phyloP scores from a whole-genome alignment of 192 early-diverging fungal species.

The Lobosporangium transversale region DNA sequence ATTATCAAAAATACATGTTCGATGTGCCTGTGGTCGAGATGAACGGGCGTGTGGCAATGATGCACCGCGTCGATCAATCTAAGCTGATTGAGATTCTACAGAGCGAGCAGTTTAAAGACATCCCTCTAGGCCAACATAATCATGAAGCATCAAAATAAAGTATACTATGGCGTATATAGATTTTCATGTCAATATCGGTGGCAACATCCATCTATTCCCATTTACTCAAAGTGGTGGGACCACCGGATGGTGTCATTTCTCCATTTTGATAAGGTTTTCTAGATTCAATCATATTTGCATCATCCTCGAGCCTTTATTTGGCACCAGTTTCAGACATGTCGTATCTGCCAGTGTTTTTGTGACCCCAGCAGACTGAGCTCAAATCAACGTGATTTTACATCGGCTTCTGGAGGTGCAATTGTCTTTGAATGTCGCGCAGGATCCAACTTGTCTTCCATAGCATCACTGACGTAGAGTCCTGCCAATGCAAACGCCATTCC shows the following conservation, averaged over 20 bases:
- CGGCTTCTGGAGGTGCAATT: not conserved
- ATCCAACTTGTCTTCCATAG: slow-evolving; percentile 40
- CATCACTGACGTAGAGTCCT: slow-evolving; percentile 44
- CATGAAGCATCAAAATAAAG: not conserved
- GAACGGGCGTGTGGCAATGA: slow-evolving; percentile 56
- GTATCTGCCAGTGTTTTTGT: no score
- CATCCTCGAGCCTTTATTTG: no score
- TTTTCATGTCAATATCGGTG: no score
- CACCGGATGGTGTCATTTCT: no score
- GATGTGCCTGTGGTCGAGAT: slow-evolving; percentile 65
- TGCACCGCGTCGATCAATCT: slow-evolving; percentile 57
- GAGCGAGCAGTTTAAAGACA: slow-evolving; percentile 4
- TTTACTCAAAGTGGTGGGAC: no score
- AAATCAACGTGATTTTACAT: not conserved
- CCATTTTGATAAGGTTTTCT: no score
- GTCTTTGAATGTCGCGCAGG: slow-evolving; percentile 17
- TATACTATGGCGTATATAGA: no score
- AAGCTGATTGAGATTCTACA: slow-evolving; percentile 50
- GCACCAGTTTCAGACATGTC: no score
- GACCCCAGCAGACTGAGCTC: no score
- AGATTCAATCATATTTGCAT: no score
- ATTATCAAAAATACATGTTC: slow-evolving; percentile 61
- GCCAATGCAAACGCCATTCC: slow-evolving; percentile 44
- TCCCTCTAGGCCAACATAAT: no score
- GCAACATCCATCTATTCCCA: no score